Percentiles rank a stretch among this genome's conserved stretches.
Evolutionary conservation across 2,329 filamentous ascomycete species (phyloP).

Genomic region (Alternaria tenuissima): DNA sequence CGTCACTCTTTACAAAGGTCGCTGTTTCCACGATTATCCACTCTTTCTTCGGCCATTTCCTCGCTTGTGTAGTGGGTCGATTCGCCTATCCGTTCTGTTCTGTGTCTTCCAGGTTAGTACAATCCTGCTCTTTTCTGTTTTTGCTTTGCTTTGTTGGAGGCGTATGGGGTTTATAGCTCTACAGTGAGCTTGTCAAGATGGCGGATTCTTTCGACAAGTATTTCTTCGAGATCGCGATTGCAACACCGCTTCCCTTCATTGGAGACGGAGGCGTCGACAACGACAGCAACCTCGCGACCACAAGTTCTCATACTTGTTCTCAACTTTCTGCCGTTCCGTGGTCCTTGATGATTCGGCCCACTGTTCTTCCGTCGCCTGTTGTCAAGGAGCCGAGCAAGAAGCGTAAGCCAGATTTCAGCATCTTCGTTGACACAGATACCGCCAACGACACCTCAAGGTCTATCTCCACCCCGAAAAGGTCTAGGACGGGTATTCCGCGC

Average conservation of each 20-base stretch:
- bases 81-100: neutral
- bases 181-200: constrained; percentile 12
- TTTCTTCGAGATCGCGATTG: constrained; percentile 10
- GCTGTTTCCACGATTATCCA: neutral
- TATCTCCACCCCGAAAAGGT: constrained; percentile 12
- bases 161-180: constrained; percentile 2
- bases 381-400: constrained; percentile 11
- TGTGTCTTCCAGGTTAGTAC: constrained; percentile 1
- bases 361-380: neutral
- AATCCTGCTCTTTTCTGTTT: constrained; percentile 5
- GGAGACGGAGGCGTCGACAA: neutral
- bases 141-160: neutral
- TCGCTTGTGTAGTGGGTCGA: neutral
- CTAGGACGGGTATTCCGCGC: constrained; percentile 11
- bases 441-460: neutral
- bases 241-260: constrained; percentile 13
- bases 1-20: constrained; percentile 1
- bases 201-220: constrained; percentile 9
- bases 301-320: neutral
- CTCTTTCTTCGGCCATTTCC: neutral
- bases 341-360: neutral
- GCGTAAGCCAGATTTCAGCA: constrained; percentile 20
- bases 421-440: constrained; percentile 22
- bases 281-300: neutral
- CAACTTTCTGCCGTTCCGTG: neutral